Evolutionary conservation across 2,329 filamentous ascomycete genomes (phyloP).

Genomic region (Penicillium griseofulvum): DNA sequence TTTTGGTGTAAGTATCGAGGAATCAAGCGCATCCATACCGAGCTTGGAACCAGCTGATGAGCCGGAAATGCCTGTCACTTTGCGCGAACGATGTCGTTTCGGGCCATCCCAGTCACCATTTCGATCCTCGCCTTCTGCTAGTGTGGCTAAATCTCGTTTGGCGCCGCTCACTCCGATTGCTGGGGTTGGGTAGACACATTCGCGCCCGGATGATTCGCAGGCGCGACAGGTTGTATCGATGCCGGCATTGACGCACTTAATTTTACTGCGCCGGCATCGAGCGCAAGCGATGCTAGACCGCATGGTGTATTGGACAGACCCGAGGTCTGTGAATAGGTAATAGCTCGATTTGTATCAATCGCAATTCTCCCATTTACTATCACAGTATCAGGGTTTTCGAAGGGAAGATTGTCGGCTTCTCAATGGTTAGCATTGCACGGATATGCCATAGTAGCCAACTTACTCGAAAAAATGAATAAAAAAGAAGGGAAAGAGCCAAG

Average conservation of each 20-base stretch:
- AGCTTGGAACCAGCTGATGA: constrained; percentile 34
- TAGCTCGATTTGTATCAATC: constrained; percentile 2
- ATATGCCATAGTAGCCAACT: constrained; percentile 3
- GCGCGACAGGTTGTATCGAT: constrained; percentile 69
- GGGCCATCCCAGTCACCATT: constrained; percentile 45
- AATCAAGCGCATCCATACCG: constrained; percentile 48
- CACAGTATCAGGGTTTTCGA: background rate
- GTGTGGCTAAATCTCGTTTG: constrained; percentile 39
- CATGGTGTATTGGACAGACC: constrained; percentile 46
- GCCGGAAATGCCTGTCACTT: constrained; percentile 31
- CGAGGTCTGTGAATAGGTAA: constrained; percentile 10
- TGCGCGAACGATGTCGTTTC: constrained; percentile 42
- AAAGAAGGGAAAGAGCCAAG: constrained; percentile 8
- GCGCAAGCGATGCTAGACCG: constrained; percentile 77
- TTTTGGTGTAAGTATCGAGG: constrained; percentile 50
- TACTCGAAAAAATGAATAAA: constrained; percentile 4
- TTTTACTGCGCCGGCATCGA: constrained; percentile 74
- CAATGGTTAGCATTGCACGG: constrained; percentile 9
- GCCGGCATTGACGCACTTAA: constrained; percentile 81
- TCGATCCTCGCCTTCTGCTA: constrained; percentile 39
- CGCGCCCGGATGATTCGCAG: constrained; percentile 68
- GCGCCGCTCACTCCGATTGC: constrained; percentile 37
- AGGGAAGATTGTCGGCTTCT: background rate
- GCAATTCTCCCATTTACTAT: constrained; percentile 14
- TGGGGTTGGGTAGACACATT: constrained; percentile 66